Evolutionary conservation across 192 early-diverging fungal species (phyloP).

Genomic region (Mortierella alpina): DNA sequence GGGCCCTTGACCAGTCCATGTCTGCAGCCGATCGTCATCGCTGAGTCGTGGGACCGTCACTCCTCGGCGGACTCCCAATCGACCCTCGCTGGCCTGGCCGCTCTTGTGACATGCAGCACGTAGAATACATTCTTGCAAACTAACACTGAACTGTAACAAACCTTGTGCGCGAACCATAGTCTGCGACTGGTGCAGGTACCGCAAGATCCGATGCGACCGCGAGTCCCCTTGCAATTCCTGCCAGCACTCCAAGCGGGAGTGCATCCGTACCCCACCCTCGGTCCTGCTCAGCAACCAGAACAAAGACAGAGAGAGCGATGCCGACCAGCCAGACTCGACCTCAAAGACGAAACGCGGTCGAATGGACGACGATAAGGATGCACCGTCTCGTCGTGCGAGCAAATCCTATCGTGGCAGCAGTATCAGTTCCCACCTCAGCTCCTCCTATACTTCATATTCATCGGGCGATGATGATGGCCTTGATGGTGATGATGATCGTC

Average conservation of each 20-base stretch:
- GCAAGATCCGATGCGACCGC: slow-evolving; percentile 48
- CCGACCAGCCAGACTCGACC: not conserved
- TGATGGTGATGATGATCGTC: slow-evolving; percentile 15
- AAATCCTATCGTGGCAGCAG: slow-evolving; percentile 43
- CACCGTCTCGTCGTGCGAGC: slow-evolving; percentile 9
- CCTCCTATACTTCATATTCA: slow-evolving; percentile 25
- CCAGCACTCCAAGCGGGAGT: slow-evolving; percentile 52
- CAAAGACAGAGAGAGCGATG: not conserved
- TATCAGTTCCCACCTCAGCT: slow-evolving; percentile 31
- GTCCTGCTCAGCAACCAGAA: slow-evolving; percentile 24
- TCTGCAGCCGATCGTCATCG: no score
- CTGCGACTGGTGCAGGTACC: slow-evolving; percentile 52
- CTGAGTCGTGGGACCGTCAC: no score
- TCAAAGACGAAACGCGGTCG: slow-evolving; percentile 28
- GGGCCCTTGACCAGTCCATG: no score
- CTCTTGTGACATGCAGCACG: no score
- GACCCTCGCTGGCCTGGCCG: no score
- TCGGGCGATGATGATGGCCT: slow-evolving; percentile 4
- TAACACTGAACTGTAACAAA: no score
- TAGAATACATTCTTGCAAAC: no score
- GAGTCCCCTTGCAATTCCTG: slow-evolving; percentile 52
- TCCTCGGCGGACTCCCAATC: no score
- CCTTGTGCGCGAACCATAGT: slow-evolving; percentile 9
- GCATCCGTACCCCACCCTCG: slow-evolving; percentile 45
- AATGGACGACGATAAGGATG: slow-evolving; percentile 12